Conservation (phyloP, 2,329 filamentous ascomycete species). For the Xylaria sp. region DNA sequence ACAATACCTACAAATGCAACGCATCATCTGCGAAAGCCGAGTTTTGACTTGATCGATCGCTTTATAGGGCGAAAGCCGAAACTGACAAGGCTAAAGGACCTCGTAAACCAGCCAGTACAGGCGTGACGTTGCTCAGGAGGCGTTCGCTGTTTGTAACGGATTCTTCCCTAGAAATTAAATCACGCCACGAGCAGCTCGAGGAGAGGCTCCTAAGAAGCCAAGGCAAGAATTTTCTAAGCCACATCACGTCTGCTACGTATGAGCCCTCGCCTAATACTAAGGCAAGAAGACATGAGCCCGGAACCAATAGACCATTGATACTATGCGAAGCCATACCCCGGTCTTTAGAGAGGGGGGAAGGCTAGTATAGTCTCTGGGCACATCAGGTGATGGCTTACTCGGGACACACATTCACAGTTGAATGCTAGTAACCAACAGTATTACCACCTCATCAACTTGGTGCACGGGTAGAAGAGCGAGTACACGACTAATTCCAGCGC, state of each 20-base stretch:
- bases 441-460: neutral
- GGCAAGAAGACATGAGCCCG: neutral
- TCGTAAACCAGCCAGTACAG: constrained; percentile 1
- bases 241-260: neutral
- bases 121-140: neutral
- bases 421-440: neutral
- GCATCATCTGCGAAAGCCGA: neutral
- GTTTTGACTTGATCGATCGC: too few relatives aligned
- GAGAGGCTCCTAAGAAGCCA: too few relatives aligned
- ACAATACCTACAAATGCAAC: neutral
- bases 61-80: neutral
- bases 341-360: neutral
- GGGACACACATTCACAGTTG: neutral
- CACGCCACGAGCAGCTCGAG: neutral
- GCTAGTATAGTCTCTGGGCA: neutral
- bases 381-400: neutral
- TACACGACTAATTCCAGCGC: neutral
- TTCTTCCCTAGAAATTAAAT: neutral
- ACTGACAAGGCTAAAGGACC: neutral
- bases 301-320: neutral
- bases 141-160: neutral
- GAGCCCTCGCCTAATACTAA: too few relatives aligned
- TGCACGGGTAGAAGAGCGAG: neutral
- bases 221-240: neutral
- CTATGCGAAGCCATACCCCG: neutral